These are phyloP conservation scores for Amanita jacksonii DNA, from an alignment of 768 basidiomycete species.

Conservation along the genomic window DNA sequence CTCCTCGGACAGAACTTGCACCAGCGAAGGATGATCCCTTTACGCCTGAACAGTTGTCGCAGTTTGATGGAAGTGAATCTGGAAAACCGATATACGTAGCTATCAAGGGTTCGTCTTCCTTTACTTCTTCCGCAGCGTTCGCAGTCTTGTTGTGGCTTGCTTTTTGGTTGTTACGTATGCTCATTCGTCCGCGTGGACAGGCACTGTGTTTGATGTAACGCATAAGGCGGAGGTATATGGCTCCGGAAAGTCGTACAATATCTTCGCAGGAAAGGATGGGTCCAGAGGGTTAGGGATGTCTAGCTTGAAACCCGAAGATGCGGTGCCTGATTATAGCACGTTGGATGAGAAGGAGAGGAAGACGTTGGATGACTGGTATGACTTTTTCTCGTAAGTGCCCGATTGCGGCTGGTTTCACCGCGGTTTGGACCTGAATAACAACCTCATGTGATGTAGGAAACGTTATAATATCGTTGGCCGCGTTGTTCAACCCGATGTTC, in stretches of 20 bases:
- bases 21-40: slow-evolving; percentile 75
- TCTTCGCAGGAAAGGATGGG: slow-evolving; percentile 94
- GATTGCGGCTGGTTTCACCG: not conserved
- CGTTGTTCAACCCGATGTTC: slow-evolving; percentile 26
- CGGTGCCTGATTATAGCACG: slow-evolving; percentile 74
- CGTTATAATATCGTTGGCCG: slow-evolving; percentile 83
- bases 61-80: slow-evolving; percentile 60
- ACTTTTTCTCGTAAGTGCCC: slow-evolving; percentile 71
- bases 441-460: slow-evolving; percentile 42
- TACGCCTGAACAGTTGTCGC: slow-evolving; percentile 55
- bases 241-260: slow-evolving; percentile 60
- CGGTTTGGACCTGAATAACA: not conserved
- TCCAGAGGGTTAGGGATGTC: slow-evolving; percentile 86
- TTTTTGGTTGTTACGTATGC: not conserved
- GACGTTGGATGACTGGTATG: slow-evolving; percentile 82
- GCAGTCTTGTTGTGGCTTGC: not conserved
- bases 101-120: slow-evolving; percentile 62
- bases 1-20: slow-evolving; percentile 46
- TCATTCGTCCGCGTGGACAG: slow-evolving; percentile 24
- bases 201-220: slow-evolving; percentile 86
- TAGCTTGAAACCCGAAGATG: slow-evolving; percentile 78
- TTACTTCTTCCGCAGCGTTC: not conserved
- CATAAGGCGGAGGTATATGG: slow-evolving; percentile 87
- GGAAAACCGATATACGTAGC: slow-evolving; percentile 78
- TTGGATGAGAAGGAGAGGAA: slow-evolving; percentile 66